Evolutionary conservation across 2,329 filamentous ascomycete species (phyloP).

Genomic region (Fusarium sp.): DNA sequence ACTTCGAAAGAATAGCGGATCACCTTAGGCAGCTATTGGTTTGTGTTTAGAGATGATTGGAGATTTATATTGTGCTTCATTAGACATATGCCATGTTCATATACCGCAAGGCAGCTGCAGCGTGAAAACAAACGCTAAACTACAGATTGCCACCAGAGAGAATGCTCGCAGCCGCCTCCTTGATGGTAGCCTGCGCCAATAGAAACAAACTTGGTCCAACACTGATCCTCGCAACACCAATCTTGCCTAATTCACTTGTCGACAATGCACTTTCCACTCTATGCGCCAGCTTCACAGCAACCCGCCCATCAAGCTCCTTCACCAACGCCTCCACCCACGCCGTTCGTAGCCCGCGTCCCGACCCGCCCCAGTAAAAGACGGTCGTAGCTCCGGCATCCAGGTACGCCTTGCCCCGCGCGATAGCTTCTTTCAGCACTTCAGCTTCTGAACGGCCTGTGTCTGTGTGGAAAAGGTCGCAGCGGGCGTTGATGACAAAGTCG

Average conservation of each 20-base stretch:
- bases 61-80: too few species aligned
- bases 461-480: conserved; percentile 67
- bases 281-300: conserved; percentile 64
- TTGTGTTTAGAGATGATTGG: not conserved
- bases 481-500: conserved; percentile 71
- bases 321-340: conserved; percentile 65
- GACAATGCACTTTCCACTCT: conserved; percentile 58
- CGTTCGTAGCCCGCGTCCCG: conserved; percentile 58
- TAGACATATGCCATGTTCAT: too few species aligned
- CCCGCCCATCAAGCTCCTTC: conserved; percentile 62
- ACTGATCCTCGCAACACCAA: conserved; percentile 71
- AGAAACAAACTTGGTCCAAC: conserved; percentile 65
- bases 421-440: conserved; percentile 61
- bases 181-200: conserved; percentile 58
- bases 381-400: conserved; percentile 71
- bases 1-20: too few species aligned
- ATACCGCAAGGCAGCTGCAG: too few species aligned
- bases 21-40: conserved; percentile 3
- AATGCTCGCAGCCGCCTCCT: conserved; percentile 53
- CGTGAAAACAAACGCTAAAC: too few species aligned
- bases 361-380: conserved; percentile 73
- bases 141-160: conserved; percentile 47
- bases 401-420: conserved; percentile 69
- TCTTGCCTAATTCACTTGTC: conserved; percentile 59
- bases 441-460: conserved; percentile 53